Conservation (phyloP, 192 early-diverging fungal genomes). For the Funneliformis mosseae region DNA sequence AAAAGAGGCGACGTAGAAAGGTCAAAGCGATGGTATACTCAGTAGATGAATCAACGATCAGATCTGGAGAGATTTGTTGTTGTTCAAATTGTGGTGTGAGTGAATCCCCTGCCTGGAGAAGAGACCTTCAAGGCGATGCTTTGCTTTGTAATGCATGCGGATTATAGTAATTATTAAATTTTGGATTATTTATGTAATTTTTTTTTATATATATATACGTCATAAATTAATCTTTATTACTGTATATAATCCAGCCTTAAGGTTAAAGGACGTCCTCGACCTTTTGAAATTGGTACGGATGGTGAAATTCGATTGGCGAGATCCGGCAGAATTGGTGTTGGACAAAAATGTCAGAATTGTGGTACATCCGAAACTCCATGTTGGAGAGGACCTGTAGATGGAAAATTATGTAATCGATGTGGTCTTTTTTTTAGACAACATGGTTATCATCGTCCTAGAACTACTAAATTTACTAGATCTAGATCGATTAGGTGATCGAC, state of each 20-base stretch:
- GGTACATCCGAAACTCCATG: neutral
- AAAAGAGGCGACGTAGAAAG: neutral
- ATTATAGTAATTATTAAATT: slow-evolving; percentile 18
- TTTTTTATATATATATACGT: neutral
- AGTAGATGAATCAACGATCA: neutral
- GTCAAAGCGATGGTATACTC: neutral
- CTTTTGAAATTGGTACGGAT: slow-evolving; percentile 3
- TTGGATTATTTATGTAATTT: slow-evolving; percentile 2
- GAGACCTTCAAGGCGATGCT: slow-evolving; percentile 16
- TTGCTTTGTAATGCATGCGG: slow-evolving; percentile 32
- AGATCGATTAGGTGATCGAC: too few relatives aligned
- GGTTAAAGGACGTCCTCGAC: slow-evolving; percentile 15
- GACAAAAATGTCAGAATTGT: slow-evolving; percentile 23
- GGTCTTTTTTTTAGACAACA: slow-evolving; percentile 21
- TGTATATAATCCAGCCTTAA: slow-evolving; percentile 22
- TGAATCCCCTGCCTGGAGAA: slow-evolving; percentile 28
- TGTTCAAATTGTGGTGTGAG: slow-evolving; percentile 32
- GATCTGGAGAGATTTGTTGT: slow-evolving; percentile 15
- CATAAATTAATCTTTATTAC: neutral
- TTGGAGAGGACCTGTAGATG: slow-evolving; percentile 20
- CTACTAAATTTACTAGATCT: neutral
- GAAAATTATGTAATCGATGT: slow-evolving; percentile 23
- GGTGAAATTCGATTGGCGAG: slow-evolving; percentile 23
- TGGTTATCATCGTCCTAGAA: slow-evolving; percentile 1
- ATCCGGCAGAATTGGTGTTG: neutral